These are phyloP conservation scores for Pichia phayaonensis DNA, from an alignment of 805 yeast genomes.

Conservation along the genomic window DNA sequence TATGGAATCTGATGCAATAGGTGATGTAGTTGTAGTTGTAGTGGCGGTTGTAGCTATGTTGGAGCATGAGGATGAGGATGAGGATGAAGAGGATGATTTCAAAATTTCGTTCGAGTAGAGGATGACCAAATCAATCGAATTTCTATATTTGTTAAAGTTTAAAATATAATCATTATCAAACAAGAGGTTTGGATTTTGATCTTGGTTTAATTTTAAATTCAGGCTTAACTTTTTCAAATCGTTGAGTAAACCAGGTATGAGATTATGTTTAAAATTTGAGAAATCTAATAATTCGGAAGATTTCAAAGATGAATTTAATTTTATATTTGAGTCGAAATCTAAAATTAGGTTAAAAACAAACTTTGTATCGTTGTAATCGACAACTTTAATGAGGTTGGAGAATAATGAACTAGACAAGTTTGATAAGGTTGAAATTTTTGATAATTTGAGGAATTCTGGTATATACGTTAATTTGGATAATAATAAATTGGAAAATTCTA, in stretches of 20 bases:
- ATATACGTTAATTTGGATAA: slow-evolving; percentile 11
- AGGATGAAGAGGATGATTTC: background rate
- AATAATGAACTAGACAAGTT: slow-evolving; percentile 1
- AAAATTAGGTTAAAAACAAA: slow-evolving; percentile 9
- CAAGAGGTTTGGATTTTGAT: background rate
- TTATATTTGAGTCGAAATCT: slow-evolving; percentile 6
- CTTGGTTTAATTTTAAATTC: background rate
- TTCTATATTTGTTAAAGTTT: background rate
- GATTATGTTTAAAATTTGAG: slow-evolving; percentile 1
- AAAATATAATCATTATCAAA: background rate
- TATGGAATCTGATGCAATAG: background rate
- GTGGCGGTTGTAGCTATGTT: background rate
- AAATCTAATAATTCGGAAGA: slow-evolving; percentile 1
- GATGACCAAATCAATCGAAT: slow-evolving; percentile 5
- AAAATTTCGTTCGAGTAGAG: slow-evolving; percentile 7
- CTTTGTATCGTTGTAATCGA: slow-evolving; percentile 14
- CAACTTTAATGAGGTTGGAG: slow-evolving; percentile 8
- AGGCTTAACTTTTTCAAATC: slow-evolving; percentile 7
- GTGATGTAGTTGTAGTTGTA: background rate
- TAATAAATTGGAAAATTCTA: slow-evolving; percentile 17
- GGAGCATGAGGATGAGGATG: no score
- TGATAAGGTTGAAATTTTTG: background rate
- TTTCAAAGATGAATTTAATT: slow-evolving; percentile 1
- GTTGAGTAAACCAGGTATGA: slow-evolving; percentile 10
- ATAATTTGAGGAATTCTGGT: slow-evolving; percentile 4